Evolutionary conservation across 140 eudicot species (phyloP).

Genomic region (Senecio squalidus): DNA sequence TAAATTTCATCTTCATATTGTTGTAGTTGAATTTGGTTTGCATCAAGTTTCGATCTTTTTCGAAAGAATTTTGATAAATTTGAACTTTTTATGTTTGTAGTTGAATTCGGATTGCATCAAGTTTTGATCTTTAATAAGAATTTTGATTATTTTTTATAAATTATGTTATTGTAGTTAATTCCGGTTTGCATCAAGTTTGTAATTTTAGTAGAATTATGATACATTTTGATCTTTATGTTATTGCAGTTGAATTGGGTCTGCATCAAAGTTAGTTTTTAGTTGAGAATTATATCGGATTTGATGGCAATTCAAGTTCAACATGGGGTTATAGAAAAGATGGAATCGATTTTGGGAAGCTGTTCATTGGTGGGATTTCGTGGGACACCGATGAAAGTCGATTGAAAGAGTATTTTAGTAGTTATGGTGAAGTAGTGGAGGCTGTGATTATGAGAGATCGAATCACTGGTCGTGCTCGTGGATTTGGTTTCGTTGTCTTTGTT

Average conservation of each 20-base stretch:
- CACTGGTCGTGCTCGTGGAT: conserved; percentile 90
- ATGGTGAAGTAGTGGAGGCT: conserved; percentile 78
- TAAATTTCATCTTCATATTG: no score
- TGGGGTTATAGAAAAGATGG: conserved; percentile 52
- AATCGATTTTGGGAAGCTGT: conserved; percentile 65
- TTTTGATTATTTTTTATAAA: no score
- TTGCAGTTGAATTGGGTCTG: conserved; percentile 21
- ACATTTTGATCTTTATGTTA: neutral
- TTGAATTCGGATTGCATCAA: no score
- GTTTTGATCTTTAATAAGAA: no score
- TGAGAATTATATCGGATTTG: conserved; percentile 6
- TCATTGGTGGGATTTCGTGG: conserved; percentile 91
- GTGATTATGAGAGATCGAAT: conserved; percentile 87
- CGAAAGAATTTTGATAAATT: no score
- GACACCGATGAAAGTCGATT: conserved; percentile 83
- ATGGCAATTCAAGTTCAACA: conserved; percentile 33
- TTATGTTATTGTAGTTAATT: no score
- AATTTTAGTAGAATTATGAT: neutral
- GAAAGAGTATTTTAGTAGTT: conserved; percentile 56
- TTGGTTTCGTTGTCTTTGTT: conserved; percentile 81
- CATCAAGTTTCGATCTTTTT: no score
- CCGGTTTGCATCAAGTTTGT: no score
- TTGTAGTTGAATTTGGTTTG: no score
- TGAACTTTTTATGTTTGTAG: no score
- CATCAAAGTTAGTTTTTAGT: conserved; percentile 17